Evolutionary conservation across 148 eudicot species (phyloP).

Genomic region (Polygonum maritimum): DNA sequence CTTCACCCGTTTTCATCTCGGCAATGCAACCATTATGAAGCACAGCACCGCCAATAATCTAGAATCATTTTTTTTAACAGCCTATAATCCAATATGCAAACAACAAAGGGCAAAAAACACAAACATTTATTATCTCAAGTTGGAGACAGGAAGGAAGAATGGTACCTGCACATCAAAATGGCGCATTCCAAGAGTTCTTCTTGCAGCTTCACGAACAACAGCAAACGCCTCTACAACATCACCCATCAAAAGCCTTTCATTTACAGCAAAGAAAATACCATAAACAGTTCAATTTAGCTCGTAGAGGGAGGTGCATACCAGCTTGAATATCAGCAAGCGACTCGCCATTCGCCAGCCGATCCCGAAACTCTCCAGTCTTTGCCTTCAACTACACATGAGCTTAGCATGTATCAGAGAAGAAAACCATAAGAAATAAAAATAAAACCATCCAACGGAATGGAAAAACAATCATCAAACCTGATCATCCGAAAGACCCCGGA

Average conservation of each 20-base stretch:
- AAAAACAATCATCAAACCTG: slow-evolving; percentile 43
- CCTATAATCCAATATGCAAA: slow-evolving; percentile 8
- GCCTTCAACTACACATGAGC: slow-evolving; percentile 48
- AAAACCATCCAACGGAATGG: slow-evolving; percentile 8
- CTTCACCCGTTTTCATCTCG: slow-evolving; percentile 99
- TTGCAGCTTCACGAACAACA: slow-evolving; percentile 97
- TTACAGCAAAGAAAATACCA: neutral
- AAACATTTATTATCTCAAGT: neutral
- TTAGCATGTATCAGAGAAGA: neutral
- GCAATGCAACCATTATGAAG: slow-evolving; percentile 97
- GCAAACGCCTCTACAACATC: slow-evolving; percentile 79
- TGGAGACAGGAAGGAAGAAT: neutral
- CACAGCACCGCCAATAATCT: slow-evolving; percentile 99
- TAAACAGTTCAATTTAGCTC: neutral
- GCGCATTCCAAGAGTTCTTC: slow-evolving; percentile 95
- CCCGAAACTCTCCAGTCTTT: slow-evolving; percentile 75
- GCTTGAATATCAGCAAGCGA: slow-evolving; percentile 87
- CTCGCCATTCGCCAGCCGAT: slow-evolving; percentile 64
- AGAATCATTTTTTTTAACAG: neutral
- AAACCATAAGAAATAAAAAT: neutral
- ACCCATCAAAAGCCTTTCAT: slow-evolving; percentile 1
- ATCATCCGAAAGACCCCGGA: slow-evolving; percentile 67
- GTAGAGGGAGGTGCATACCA: slow-evolving; percentile 35
- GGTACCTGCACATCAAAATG: slow-evolving; percentile 98
- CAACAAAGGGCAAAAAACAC: neutral